A percentile compares a stretch with the other conserved stretches of the same genome.
Conservation (phyloP, 2,329 filamentous ascomycete genomes). For the Paraphoma sp. region DNA sequence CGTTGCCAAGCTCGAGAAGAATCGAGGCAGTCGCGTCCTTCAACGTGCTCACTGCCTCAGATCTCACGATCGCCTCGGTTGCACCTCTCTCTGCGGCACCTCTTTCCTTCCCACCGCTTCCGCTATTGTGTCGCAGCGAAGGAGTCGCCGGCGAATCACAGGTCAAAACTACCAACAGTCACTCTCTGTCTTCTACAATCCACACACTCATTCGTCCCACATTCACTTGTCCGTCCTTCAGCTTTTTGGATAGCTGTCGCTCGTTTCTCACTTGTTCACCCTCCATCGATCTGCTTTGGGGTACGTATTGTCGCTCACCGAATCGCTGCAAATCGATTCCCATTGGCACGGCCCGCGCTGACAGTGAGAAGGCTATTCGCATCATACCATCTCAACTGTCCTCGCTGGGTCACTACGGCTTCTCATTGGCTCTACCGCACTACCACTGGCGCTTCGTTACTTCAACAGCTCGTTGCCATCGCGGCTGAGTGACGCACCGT, state of each 20-base stretch:
- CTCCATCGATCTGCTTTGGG: slow-evolving; percentile 40
- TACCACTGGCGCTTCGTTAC: slow-evolving; percentile 5
- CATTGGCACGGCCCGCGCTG: neutral
- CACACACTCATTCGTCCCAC: slow-evolving; percentile 48
- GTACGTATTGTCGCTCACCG: slow-evolving; percentile 19
- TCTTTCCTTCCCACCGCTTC: slow-evolving; percentile 18
- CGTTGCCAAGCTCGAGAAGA: too few species aligned
- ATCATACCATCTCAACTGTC: slow-evolving; percentile 46
- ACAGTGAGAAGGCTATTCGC: slow-evolving; percentile 40
- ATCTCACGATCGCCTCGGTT: slow-evolving; percentile 12
- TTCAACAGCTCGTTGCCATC: slow-evolving; percentile 12
- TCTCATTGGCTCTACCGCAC: slow-evolving; percentile 9
- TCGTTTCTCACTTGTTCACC: slow-evolving; percentile 36
- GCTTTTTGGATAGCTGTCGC: slow-evolving; percentile 49
- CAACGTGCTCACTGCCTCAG: slow-evolving; percentile 10
- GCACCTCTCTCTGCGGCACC: slow-evolving; percentile 11
- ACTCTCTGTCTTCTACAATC: slow-evolving; percentile 10
- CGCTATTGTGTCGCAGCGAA: slow-evolving; percentile 1
- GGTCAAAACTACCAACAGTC: too few species aligned
- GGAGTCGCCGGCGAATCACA: slow-evolving; percentile 11
- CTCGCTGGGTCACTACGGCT: slow-evolving; percentile 18
- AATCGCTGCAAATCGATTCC: neutral
- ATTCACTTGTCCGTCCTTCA: slow-evolving; percentile 47
- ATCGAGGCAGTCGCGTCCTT: slow-evolving; percentile 8
- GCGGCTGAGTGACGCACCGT: slow-evolving; percentile 9